Conservation (phyloP, 148 eudicot genomes). For the Nepenthes gracilis region DNA sequence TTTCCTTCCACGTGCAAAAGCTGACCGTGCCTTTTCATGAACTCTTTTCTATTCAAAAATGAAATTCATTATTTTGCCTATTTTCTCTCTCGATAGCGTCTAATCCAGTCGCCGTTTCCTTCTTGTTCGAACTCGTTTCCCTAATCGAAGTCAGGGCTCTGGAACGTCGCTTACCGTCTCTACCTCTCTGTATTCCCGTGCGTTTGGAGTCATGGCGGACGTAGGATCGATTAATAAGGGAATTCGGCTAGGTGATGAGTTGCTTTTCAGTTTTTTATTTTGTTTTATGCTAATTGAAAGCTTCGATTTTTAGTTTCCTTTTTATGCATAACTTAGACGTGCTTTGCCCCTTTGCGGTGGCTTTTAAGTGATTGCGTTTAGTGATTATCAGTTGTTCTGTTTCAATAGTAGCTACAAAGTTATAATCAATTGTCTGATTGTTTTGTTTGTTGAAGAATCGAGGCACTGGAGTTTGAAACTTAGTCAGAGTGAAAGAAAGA, state of each 20-base stretch:
- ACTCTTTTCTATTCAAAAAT: slow-evolving; percentile 1
- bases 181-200: neutral
- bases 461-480: too few relatives aligned
- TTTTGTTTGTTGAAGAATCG: too few relatives aligned
- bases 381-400: too few relatives aligned
- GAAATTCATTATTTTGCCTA: slow-evolving; percentile 2
- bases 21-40: neutral
- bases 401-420: too few relatives aligned
- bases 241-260: slow-evolving; percentile 28
- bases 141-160: slow-evolving; percentile 4
- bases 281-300: neutral
- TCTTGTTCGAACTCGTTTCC: neutral
- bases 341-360: too few relatives aligned
- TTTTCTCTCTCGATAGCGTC: neutral
- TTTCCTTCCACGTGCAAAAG: slow-evolving; percentile 15
- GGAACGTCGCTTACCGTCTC: neutral
- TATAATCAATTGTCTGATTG: too few relatives aligned
- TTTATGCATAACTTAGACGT: neutral
- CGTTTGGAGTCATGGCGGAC: slow-evolving; percentile 17
- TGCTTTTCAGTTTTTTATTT: neutral
- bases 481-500: too few relatives aligned
- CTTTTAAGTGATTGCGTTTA: too few relatives aligned
- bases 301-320: neutral
- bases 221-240: slow-evolving; percentile 27
- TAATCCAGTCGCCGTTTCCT: neutral